phyloP scores from a whole-genome alignment of 768 basidiomycete species.

The Lactifluus volemus region DNA sequence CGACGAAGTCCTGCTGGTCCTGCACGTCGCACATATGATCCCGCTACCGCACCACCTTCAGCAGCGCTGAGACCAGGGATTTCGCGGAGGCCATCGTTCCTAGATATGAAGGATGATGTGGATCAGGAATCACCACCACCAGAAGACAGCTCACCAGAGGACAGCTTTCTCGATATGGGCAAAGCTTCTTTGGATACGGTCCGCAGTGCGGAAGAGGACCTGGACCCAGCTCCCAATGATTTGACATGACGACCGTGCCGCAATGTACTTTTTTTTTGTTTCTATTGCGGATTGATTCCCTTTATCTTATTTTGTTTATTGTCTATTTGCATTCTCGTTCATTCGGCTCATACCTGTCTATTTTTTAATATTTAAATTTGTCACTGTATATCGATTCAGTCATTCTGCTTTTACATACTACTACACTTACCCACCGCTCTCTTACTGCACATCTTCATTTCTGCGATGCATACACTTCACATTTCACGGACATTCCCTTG shows the following conservation, averaged over 20 bases:
- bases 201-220: constrained; percentile 27
- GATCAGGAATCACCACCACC: constrained; percentile 16
- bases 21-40: constrained; percentile 10
- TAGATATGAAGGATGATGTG: constrained; percentile 47
- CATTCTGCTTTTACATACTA: background rate
- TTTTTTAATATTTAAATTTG: background rate
- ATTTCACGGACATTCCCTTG: background rate
- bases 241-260: background rate
- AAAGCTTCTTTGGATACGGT: constrained; percentile 34
- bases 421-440: background rate
- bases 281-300: background rate
- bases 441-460: no score
- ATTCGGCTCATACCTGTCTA: background rate
- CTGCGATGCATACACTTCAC: background rate
- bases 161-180: constrained; percentile 36
- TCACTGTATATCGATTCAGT: constrained; percentile 4
- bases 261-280: background rate
- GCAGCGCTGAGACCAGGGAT: constrained; percentile 36
- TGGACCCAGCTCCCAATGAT: background rate
- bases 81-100: constrained; percentile 61
- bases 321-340: background rate
- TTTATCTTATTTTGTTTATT: constrained; percentile 15
- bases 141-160: constrained; percentile 17
- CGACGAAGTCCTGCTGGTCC: constrained; percentile 3
- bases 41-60: no score